Conservation (phyloP, 2,329 filamentous ascomycete species). For the Hymenoscyphus scutula region DNA sequence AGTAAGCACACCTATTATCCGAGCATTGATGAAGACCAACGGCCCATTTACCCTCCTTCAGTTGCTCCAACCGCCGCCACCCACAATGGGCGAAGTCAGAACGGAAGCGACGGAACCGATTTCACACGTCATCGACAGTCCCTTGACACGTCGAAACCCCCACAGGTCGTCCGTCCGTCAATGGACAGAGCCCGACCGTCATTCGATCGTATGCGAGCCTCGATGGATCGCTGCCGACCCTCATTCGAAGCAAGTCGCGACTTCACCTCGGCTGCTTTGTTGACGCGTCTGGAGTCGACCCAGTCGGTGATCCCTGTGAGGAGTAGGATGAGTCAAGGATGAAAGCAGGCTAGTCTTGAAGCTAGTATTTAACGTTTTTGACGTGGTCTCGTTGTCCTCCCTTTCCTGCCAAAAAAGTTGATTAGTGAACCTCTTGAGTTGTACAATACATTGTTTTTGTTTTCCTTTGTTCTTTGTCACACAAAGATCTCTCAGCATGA, state of each 20-base stretch:
- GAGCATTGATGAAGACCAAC: conserved; percentile 79
- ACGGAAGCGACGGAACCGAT: conserved; percentile 91
- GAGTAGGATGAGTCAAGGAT: conserved; percentile 26
- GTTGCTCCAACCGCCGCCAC: conserved; percentile 70
- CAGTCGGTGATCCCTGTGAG: conserved; percentile 39
- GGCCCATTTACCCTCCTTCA: conserved; percentile 91
- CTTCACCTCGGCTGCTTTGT: conserved; percentile 84
- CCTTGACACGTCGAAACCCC: conserved; percentile 42
- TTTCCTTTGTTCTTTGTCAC: conserved; percentile 36
- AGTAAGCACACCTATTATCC: conserved; percentile 56
- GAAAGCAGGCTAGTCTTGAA: background rate
- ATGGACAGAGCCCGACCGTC: conserved; percentile 70
- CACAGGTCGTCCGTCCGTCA: conserved; percentile 38
- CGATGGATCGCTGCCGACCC: conserved; percentile 79
- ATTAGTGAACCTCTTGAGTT: conserved; percentile 17
- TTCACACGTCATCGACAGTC: conserved; percentile 70
- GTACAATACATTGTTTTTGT: conserved; percentile 37
- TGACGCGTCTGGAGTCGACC: conserved; percentile 79
- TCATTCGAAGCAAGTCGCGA: conserved; percentile 88
- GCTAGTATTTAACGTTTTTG: background rate
- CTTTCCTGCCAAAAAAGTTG: conserved; percentile 14
- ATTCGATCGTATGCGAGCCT: conserved; percentile 82
- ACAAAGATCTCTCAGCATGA: conserved; percentile 41
- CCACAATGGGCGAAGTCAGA: conserved; percentile 78
- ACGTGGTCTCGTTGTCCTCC: background rate